phyloP scores from a whole-genome alignment of 768 basidiomycete species.

The Pisolithus sp. region DNA sequence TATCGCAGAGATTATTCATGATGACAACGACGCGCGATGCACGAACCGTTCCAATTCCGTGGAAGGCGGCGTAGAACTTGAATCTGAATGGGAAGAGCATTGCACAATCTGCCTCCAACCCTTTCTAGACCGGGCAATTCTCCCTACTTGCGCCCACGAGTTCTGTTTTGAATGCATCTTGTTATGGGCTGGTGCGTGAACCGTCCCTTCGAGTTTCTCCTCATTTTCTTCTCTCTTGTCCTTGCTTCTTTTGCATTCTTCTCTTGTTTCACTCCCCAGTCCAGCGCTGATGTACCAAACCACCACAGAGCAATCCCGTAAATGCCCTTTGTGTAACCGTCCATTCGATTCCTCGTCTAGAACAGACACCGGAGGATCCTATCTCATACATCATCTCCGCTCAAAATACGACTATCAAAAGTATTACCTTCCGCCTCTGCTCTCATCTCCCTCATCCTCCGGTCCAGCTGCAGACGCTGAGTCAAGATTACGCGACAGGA shows the following conservation, averaged over 20 bases:
- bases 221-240: background rate
- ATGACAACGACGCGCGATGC: background rate
- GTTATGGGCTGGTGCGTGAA: slow-evolving; percentile 71
- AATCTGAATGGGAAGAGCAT: slow-evolving; percentile 33
- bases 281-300: background rate
- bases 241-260: background rate
- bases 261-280: background rate
- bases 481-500: slow-evolving; percentile 16
- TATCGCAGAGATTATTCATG: background rate
- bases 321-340: slow-evolving; percentile 72
- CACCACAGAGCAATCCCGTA: slow-evolving; percentile 60
- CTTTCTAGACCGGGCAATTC: slow-evolving; percentile 69
- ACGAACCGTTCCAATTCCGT: background rate
- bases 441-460: slow-evolving; percentile 38
- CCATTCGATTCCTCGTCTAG: slow-evolving; percentile 42
- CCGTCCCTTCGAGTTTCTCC: background rate
- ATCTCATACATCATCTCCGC: slow-evolving; percentile 75
- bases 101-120: slow-evolving; percentile 86
- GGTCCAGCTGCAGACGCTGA: slow-evolving; percentile 23
- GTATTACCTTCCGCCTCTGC: slow-evolving; percentile 64
- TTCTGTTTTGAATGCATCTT: slow-evolving; percentile 91
- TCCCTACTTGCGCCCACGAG: slow-evolving; percentile 84
- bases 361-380: slow-evolving; percentile 14
- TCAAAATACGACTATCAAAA: slow-evolving; percentile 79
- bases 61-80: background rate